Percentiles rank a stretch among this genome's conserved stretches.
phyloP scores from a whole-genome alignment of 208 protist genomes.

The Blechomonas ayalai region DNA sequence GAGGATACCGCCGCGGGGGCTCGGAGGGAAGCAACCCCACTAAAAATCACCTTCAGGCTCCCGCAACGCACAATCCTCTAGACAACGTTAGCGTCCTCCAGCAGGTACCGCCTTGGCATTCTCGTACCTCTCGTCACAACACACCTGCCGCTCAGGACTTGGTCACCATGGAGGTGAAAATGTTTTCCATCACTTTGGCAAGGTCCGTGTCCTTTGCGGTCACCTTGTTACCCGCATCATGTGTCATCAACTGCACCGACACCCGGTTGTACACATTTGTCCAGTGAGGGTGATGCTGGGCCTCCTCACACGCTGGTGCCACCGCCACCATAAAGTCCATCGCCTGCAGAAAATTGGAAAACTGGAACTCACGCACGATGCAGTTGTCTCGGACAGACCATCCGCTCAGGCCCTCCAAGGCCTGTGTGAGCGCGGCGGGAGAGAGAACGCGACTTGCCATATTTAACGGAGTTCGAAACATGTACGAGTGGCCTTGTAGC shows the following conservation, averaged over 20 bases:
- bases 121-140: no score
- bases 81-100: no score
- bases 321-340: conserved; percentile 88
- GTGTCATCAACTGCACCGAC: conserved; percentile 89
- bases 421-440: conserved; percentile 73
- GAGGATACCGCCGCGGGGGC: no score
- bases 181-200: conserved; percentile 48
- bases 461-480: no score
- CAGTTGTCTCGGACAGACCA: conserved; percentile 44
- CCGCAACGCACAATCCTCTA: no score
- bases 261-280: conserved; percentile 94
- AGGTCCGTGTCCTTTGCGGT: conserved; percentile 77
- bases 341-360: conserved; percentile 85
- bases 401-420: conserved; percentile 65
- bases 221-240: conserved; percentile 86
- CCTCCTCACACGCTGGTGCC: conserved; percentile 69
- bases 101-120: no score
- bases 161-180: conserved; percentile 16
- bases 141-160: no score
- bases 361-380: conserved; percentile 71
- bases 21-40: no score
- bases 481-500: no score
- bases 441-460: conserved; percentile 40
- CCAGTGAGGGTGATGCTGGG: conserved; percentile 94
- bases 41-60: no score